Evolutionary conservation across 2,329 filamentous ascomycete genomes (phyloP), one percentile per base, ranked within the genome.

Genomic region (Pseudogymnoascus sp.): DNA sequence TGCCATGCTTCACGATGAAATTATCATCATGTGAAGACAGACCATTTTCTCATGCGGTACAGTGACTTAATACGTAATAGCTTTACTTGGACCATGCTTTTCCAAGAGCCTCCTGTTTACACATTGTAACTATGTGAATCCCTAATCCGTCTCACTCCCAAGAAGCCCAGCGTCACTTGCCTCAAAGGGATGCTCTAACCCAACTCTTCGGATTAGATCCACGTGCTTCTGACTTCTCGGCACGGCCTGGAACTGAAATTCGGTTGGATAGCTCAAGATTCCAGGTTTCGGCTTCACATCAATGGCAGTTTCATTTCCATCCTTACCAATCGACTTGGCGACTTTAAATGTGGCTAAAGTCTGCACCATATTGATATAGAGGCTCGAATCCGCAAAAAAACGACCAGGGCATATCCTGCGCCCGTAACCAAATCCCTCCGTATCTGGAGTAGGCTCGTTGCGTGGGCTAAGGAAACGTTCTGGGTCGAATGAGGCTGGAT

Each of bases 351-450:
- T 72, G 28, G 75, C 73, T 44, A 80, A 65, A 37, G 78, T 72
- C 0, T 70, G 72, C 0, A 73, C 75, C 23, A 78, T 68, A 2
- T 75, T 73, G 14, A 76, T 75, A 69, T 74, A 78, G 73, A 56
- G 50, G 28, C 50, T 34, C n/a, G 50, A 56, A 34, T 77, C 81
- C 2, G 82, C 83, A 14, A 86, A 70, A 38, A 76, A 75, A 65
- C 80, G 77, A 1, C 82, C 82, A 7, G 78, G 76, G 65, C 81
- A 84, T 11, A 80, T 75, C 18, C 82, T 74, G 12, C 81, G 75
- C 1, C 82, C 82, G 70, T 80, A 84, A 5, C 82, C 81, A 69
- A 84, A 82, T 5, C 64, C 64, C 34, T 78, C 76, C 85, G 69
- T 83, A 80, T 23, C 69, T 72, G 0, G 78, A 38, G 76, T 72